These are phyloP conservation scores for Sideroxylon spinosum DNA, from an alignment of 179 eudicot genomes.

Conservation along the genomic window DNA sequence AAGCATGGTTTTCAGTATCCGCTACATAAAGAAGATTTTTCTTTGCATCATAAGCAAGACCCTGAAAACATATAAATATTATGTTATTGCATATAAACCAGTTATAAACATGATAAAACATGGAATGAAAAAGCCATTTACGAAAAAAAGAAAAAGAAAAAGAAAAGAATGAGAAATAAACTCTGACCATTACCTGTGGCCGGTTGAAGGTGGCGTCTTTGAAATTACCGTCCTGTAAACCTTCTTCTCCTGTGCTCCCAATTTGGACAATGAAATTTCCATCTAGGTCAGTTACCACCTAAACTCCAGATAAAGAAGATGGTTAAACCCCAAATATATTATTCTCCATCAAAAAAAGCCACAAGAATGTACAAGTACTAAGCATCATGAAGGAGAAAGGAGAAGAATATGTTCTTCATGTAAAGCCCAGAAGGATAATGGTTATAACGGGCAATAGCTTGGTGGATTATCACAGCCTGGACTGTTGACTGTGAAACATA, in stretches of 20 bases:
- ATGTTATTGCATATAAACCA: slow-evolving; percentile 1
- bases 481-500: not conserved
- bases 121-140: not conserved
- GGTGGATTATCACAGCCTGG: not conserved
- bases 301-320: slow-evolving; percentile 22
- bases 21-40: slow-evolving; percentile 91
- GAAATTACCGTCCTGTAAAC: slow-evolving; percentile 86
- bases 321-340: not conserved
- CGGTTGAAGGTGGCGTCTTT: slow-evolving; percentile 83
- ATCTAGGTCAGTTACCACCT: slow-evolving; percentile 94
- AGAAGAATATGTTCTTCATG: not conserved
- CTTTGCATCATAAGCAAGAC: slow-evolving; percentile 85
- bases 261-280: slow-evolving; percentile 84
- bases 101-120: not conserved
- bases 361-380: not conserved
- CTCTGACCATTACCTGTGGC: slow-evolving; percentile 58
- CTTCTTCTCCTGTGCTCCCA: slow-evolving; percentile 94
- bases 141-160: not conserved
- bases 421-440: not conserved
- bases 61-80: slow-evolving; percentile 41
- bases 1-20: slow-evolving; percentile 97
- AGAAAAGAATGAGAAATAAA: not conserved
- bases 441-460: not conserved
- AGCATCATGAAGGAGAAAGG: slow-evolving; percentile 9
- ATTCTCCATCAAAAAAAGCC: slow-evolving; percentile 5